Evolutionary conservation across 345 rosid genomes (phyloP), one percentile per base, ranked within the genome.

Genomic region (Rhizophora apiculata): DNA sequence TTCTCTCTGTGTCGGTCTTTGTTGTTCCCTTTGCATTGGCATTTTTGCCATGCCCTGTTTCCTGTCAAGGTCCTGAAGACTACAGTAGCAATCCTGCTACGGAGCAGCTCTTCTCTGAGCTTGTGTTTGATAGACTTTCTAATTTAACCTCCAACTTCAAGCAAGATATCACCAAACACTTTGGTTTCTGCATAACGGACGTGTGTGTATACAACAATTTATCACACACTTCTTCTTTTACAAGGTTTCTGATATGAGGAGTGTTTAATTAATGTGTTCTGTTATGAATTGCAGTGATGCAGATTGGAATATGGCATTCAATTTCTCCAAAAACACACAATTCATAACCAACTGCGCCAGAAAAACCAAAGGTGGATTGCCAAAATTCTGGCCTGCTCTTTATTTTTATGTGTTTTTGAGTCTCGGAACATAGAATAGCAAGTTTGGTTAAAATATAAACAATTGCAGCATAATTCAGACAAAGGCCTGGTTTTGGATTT

Each of bases 101-200:
- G 2, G 74, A 76, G 57, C 73, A 85, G 73, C 68, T 85, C 5
- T 72, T 84, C 31, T 72, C 87, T 22, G 77, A 84, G 62, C 68
- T 83, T 36, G 46, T 89, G 27, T 79, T 46, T 64, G 78, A 66
- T 18, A 85, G 80, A 72, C 68, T 95, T 59, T 72, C 87, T 1
- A 90, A 89, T 74, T 73, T 85, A 70, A 85, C 96, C 24, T 51
- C 77, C 62, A 64, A 83, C 37, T 86, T 92, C 83, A 85, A 86
- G 46, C 78, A 55, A 52, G 96, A 94, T 20, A 80, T 95, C 52
- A 46, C 70, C 53, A 73, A 86, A 70, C 64, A 92, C 31, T 85
- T 88, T 43, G 92, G 85, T 34, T 92, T 95, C 84, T 95, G 99
- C 91, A 86, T 95, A 46, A 79, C 85, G 61, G 89, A 95, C 87